phyloP scores from a whole-genome alignment of 495 filamentous ascomycete genomes.

The Cenococcum geophilum region DNA sequence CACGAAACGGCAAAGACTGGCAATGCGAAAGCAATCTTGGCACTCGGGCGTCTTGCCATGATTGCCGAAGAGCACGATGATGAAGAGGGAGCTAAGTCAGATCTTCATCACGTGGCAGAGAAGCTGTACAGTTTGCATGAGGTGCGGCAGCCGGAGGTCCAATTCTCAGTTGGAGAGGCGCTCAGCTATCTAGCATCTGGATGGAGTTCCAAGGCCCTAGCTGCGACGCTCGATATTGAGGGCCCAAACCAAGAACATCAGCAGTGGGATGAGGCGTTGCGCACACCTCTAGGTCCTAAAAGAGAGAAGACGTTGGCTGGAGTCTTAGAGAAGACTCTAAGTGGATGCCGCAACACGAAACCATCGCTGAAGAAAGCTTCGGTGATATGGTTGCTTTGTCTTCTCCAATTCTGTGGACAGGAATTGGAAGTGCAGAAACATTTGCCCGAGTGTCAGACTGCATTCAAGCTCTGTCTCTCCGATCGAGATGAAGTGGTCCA shows the following conservation, averaged over 20 bases:
- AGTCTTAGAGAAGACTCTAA: conserved; percentile 61
- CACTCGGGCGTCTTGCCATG: conserved; percentile 63
- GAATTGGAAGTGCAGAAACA: conserved; percentile 61
- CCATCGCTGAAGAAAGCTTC: conserved; percentile 82
- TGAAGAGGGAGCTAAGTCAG: conserved; percentile 26
- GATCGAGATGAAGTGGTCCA: conserved; percentile 91
- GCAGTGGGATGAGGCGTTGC: conserved; percentile 14
- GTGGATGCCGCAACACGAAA: conserved; percentile 72
- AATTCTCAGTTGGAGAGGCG: conserved; percentile 85
- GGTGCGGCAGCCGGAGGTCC: conserved; percentile 73
- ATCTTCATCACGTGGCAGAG: conserved; percentile 47
- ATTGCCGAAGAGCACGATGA: conserved; percentile 44
- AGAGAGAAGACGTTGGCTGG: conserved; percentile 47
- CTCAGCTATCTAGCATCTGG: conserved; percentile 67
- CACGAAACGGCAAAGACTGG: conserved; percentile 64
- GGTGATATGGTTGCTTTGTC: conserved; percentile 83
- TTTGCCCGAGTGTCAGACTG: conserved; percentile 72
- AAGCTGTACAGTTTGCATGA: conserved; percentile 72
- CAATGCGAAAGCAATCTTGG: conserved; percentile 69
- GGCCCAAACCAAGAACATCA: conserved; percentile 31
- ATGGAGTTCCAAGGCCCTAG: conserved; percentile 65
- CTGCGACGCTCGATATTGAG: conserved; percentile 57
- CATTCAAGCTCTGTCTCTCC: conserved; percentile 79
- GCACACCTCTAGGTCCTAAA: conserved; percentile 22
- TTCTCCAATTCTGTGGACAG: conserved; percentile 88